Evolutionary conservation across 2,329 filamentous ascomycete genomes (phyloP).

Genomic region (Leptoxyphium fumago): DNA sequence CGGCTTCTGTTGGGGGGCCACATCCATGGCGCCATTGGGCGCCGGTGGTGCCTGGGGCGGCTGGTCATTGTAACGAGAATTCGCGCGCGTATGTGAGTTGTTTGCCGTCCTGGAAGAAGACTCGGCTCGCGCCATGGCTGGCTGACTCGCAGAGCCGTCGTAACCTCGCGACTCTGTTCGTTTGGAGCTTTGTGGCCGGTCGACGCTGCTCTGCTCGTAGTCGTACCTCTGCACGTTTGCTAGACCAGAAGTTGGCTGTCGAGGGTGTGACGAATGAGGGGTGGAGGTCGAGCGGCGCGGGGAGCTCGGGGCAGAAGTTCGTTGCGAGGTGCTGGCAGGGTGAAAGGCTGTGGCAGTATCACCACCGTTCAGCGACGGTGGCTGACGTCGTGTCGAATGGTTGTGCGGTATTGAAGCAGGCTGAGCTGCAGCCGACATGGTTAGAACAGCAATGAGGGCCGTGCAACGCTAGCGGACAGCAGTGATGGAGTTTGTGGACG

Average conservation of each 20-base stretch:
- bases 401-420: conserved; percentile 34
- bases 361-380: conserved; percentile 29
- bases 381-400: conserved; percentile 33
- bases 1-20: conserved; percentile 12
- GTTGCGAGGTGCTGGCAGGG: conserved; percentile 21
- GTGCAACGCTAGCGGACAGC: no score
- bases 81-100: conserved; percentile 22
- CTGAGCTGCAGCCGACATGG: conserved; percentile 31
- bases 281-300: conserved; percentile 23
- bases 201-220: conserved; percentile 56
- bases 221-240: conserved; percentile 49
- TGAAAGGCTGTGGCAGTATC: conserved; percentile 31
- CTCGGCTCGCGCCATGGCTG: conserved; percentile 35
- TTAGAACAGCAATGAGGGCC: neutral
- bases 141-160: conserved; percentile 5
- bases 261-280: conserved; percentile 19
- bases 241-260: conserved; percentile 33
- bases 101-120: conserved; percentile 31
- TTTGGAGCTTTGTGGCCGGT: conserved; percentile 39
- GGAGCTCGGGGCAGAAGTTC: conserved; percentile 18
- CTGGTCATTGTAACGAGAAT: conserved; percentile 29
- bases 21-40: conserved; percentile 12
- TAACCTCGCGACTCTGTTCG: conserved; percentile 50
- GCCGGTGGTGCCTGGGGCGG: conserved; percentile 14
- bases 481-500: no score